Conservation (phyloP, 352 stramenopile species). For the Plasmopara muralis region DNA sequence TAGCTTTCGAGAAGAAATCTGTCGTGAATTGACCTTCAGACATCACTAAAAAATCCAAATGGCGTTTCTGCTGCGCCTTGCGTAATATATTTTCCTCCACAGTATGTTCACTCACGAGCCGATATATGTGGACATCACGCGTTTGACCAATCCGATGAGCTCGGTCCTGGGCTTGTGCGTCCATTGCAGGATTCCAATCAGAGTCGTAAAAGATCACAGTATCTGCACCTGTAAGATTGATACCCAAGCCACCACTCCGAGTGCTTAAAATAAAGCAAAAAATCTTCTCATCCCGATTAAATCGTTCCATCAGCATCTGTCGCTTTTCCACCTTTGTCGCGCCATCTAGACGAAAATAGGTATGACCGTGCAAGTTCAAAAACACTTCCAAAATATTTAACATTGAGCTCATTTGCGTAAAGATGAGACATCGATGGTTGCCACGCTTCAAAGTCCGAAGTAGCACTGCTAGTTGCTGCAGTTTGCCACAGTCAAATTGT, state of each 20-base stretch:
- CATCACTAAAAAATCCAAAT: conserved; percentile 94
- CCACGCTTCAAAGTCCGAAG: conserved; percentile 94
- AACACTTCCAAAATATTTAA: conserved; percentile 99
- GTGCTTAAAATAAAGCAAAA: conserved; percentile 99
- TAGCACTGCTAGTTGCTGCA: conserved; percentile 87
- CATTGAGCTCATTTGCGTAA: conserved; percentile 99
- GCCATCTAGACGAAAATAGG: conserved; percentile 97
- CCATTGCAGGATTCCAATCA: conserved; percentile 93
- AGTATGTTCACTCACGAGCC: conserved; percentile 94
- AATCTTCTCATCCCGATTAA: conserved; percentile 95
- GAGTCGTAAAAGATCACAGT: conserved; percentile 91
- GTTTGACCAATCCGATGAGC: conserved; percentile 98
- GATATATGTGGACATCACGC: conserved; percentile 98
- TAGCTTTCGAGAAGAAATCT: conserved; percentile 82
- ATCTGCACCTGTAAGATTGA: conserved; percentile 98
- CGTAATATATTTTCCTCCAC: conserved; percentile 99
- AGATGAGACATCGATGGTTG: conserved; percentile 93
- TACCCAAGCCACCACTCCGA: conserved; percentile 93
- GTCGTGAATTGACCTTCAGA: conserved; percentile 63
- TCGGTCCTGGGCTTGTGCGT: conserved; percentile 93
- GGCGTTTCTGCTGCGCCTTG: conserved; percentile 97
- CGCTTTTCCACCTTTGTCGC: conserved; percentile 93
- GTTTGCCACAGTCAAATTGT: conserved; percentile 95
- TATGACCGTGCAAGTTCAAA: conserved; percentile 96
- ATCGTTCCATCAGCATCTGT: conserved; percentile 97